phyloP scores from a whole-genome alignment of 225 moss, liverwort and hornwort species.

The Ulota crispa region DNA sequence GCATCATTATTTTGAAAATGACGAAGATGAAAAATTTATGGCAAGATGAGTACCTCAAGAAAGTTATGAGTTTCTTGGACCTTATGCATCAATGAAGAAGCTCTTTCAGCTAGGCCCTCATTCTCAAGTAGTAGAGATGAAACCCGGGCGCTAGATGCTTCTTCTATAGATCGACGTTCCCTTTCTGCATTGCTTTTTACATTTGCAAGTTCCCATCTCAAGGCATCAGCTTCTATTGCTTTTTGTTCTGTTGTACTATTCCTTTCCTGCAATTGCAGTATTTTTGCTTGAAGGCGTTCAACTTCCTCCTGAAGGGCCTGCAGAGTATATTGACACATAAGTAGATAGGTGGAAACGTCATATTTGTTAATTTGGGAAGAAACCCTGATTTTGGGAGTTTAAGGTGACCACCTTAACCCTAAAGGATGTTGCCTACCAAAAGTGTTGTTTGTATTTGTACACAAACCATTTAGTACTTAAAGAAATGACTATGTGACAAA shows the following conservation, averaged over 20 bases:
- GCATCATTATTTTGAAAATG: background rate
- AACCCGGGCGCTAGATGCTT: slow-evolving; percentile 24
- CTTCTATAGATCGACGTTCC: slow-evolving; percentile 22
- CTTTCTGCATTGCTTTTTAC: slow-evolving; percentile 19
- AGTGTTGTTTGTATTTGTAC: too few species aligned
- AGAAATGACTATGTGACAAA: too few species aligned
- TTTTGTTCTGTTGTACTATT: slow-evolving; percentile 31
- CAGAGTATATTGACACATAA: too few species aligned
- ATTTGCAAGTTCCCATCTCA: slow-evolving; percentile 34
- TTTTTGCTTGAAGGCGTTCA: slow-evolving; percentile 42
- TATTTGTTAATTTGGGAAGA: too few species aligned
- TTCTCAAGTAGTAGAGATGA: slow-evolving; percentile 54
- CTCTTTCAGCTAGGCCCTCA: slow-evolving; percentile 22
- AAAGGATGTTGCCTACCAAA: too few species aligned
- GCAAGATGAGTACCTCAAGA: slow-evolving; percentile 40
- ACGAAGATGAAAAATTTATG: too few species aligned
- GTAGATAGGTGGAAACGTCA: too few species aligned
- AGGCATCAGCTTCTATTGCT: slow-evolving; percentile 35
- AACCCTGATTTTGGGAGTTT: too few species aligned
- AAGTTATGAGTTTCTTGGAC: slow-evolving; percentile 44
- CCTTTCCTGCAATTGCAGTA: slow-evolving; percentile 35
- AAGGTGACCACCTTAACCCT: too few species aligned
- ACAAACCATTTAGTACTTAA: too few species aligned
- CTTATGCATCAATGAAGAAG: slow-evolving; percentile 30
- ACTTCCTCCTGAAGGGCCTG: slow-evolving; percentile 24